Conservation (phyloP, 352 stramenopile species). For the Vaucheria bursata region DNA sequence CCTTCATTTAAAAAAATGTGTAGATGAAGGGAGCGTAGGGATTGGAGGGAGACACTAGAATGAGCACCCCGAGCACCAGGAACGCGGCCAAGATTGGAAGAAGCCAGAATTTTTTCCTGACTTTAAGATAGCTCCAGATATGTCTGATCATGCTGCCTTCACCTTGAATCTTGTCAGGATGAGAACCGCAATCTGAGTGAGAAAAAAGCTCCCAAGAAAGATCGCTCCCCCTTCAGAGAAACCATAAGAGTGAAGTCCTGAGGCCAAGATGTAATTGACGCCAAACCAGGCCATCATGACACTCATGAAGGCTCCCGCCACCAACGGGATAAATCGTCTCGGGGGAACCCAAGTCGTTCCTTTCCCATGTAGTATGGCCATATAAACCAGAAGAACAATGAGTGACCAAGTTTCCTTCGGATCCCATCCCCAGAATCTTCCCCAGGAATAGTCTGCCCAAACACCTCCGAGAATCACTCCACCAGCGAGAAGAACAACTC, state of each 20-base stretch:
- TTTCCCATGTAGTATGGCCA: not conserved
- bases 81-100: too few species aligned
- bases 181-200: not conserved
- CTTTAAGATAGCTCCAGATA: too few species aligned
- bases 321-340: not conserved
- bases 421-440: not conserved
- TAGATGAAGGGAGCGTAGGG: too few species aligned
- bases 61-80: too few species aligned
- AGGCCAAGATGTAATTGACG: not conserved
- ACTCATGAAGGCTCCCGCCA: not conserved
- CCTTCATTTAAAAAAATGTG: too few species aligned
- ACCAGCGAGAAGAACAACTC: not conserved
- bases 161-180: too few species aligned
- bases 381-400: slow-evolving; percentile 1
- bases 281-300: slow-evolving; percentile 1
- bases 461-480: not conserved
- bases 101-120: too few species aligned
- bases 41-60: too few species aligned
- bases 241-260: not conserved
- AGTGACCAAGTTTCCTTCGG: slow-evolving; percentile 2
- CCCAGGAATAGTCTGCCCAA: not conserved
- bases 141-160: too few species aligned
- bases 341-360: not conserved
- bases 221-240: not conserved
- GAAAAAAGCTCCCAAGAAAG: not conserved